Evolutionary conservation across 78 protist species (phyloP), one percentile per base, ranked within the genome.

Genomic region (Dictyostelium capitatum): DNA sequence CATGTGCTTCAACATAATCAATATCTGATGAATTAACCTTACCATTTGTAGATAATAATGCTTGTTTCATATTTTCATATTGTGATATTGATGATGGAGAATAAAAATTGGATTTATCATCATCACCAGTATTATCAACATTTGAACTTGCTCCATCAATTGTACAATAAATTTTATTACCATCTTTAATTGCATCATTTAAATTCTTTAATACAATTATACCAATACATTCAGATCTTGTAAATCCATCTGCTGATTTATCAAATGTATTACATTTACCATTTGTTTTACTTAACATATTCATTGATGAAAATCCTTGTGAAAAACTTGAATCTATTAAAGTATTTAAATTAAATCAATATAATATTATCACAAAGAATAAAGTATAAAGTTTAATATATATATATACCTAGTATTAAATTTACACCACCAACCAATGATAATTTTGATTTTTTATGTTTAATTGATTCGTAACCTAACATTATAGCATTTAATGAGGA

Each of bases 181-280:
- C 82, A 54, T 64, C 92, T 51, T 54, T 65, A 41, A 41, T 41
- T 32, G 92, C 92, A 1, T 46, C 17, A 3, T 62, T 51, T 32
- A 87, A 37, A 48, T 14, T 23, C 6, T 90, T 46, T 15, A 97
- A 64, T 17, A 97, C 43, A 20, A 97, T 43, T 7, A 56, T 73
- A 53, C 93, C 96, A 11, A 46, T 4, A n/a, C 96, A 96, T 78
- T 97, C 98, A 47, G 69, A 30, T 25, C 98, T 83, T 12, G 11
- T 92, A 78, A 73, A 97, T 20, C 98, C 98, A 57, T 97, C 81
- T 19, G 98, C 98, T 4, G 54, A 1, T 10, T 53, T 43, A 65
- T 93, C 97, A 47, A 94, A 96, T 32, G 97, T 57, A 19, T 77
- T 32, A 67, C 97, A 97, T 14, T 62, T 67, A 11, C 89, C 95